Percentiles rank a stretch among this genome's conserved stretches.
Evolutionary conservation across 2,329 filamentous ascomycete species (phyloP).

Genomic region (Ascomycota sp.): DNA sequence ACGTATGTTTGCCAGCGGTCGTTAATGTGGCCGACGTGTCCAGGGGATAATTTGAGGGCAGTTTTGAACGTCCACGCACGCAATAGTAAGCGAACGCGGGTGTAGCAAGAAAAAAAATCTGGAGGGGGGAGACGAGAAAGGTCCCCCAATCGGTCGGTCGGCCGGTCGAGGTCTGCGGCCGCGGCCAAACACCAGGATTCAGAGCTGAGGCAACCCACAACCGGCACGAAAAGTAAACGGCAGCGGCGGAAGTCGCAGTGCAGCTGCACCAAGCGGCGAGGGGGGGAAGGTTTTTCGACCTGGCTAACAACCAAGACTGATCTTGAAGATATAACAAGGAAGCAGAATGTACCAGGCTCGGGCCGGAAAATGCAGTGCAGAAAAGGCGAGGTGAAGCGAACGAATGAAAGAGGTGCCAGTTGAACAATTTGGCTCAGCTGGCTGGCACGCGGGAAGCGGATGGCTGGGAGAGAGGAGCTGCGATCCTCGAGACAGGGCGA

Average conservation of each 20-base stretch:
- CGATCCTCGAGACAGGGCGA: slow-evolving; percentile 1
- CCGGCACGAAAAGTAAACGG: too few relatives aligned
- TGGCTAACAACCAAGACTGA: not conserved
- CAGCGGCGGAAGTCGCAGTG: too few relatives aligned
- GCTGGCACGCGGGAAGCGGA: not conserved
- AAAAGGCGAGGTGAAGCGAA: slow-evolving; percentile 1
- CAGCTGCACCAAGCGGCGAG: too few relatives aligned
- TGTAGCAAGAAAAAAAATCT: too few relatives aligned
- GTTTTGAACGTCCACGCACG: too few relatives aligned
- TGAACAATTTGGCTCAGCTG: not conserved
- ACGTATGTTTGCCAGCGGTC: too few relatives aligned
- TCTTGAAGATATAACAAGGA: not conserved
- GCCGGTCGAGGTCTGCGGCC: too few relatives aligned
- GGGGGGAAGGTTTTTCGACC: not conserved
- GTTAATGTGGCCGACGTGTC: not conserved
- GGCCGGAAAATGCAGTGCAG: not conserved
- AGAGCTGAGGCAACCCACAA: too few relatives aligned
- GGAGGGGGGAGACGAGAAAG: not conserved
- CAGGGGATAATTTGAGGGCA: too few relatives aligned
- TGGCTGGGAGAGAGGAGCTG: slow-evolving; percentile 1
- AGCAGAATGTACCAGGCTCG: not conserved
- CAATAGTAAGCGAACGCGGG: too few relatives aligned
- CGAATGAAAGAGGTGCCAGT: not conserved
- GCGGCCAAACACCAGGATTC: too few relatives aligned
- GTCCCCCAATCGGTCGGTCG: too few relatives aligned